Evolutionary conservation across 2,329 filamentous ascomycete genomes (phyloP).

Genomic region (Nemania diffusa): DNA sequence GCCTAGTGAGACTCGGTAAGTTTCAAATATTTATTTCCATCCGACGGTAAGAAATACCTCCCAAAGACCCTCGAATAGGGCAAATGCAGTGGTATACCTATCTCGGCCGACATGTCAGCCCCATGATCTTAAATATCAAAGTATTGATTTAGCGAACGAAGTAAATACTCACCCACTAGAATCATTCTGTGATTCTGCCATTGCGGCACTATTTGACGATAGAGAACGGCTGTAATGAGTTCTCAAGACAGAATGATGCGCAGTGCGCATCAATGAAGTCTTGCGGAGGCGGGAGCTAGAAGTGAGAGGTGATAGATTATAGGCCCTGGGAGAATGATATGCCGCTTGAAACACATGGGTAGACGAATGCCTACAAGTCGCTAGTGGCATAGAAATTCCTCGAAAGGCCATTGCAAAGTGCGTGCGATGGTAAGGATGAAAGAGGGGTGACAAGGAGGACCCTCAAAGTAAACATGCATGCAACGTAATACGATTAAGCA

Average conservation of each 20-base stretch:
- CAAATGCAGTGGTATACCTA: conserved; percentile 72
- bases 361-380: background rate
- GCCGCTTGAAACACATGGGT: background rate
- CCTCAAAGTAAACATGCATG: too few relatives aligned
- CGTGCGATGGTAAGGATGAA: background rate
- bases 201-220: background rate
- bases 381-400: background rate
- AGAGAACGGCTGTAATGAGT: conserved; percentile 37
- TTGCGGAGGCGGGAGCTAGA: background rate
- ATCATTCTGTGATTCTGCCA: background rate
- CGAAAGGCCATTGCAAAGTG: background rate
- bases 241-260: background rate
- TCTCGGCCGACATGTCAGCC: background rate
- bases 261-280: background rate
- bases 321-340: background rate
- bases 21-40: background rate
- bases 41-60: conserved; percentile 57
- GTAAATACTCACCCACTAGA: conserved; percentile 59
- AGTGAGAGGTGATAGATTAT: background rate
- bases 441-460: background rate
- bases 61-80: conserved; percentile 79
- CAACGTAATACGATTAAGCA: too few relatives aligned
- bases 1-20: conserved; percentile 48
- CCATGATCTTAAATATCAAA: too few relatives aligned
- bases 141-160: conserved; percentile 57